These are phyloP conservation scores for Paraphaeosphaeria sporulosa DNA, from an alignment of 2,329 filamentous ascomycete species.

Conservation along the genomic window DNA sequence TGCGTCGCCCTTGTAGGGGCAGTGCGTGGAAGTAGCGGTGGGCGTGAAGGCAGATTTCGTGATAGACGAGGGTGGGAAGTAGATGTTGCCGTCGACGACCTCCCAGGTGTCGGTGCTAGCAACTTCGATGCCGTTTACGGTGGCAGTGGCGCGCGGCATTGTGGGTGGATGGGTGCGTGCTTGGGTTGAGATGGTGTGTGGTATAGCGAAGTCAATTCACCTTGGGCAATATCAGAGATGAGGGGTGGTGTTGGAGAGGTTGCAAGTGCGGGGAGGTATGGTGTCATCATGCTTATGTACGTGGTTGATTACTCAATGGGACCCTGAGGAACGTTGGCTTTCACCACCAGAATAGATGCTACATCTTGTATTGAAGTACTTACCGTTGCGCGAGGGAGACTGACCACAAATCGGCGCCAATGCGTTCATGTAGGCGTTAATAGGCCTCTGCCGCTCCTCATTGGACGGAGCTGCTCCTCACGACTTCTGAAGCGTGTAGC, in stretches of 20 bases:
- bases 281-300: slow-evolving; percentile 5
- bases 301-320: slow-evolving; percentile 1
- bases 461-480: background rate
- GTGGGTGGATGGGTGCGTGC: slow-evolving; percentile 2
- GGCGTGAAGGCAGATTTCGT: slow-evolving; percentile 53
- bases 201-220: background rate
- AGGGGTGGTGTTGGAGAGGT: slow-evolving; percentile 1
- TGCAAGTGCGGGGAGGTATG: slow-evolving; percentile 3
- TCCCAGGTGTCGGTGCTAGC: slow-evolving; percentile 62
- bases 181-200: background rate
- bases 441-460: background rate
- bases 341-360: background rate
- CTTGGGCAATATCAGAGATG: background rate
- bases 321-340: background rate
- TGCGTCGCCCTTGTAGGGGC: slow-evolving; percentile 66
- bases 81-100: slow-evolving; percentile 66
- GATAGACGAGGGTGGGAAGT: slow-evolving; percentile 51
- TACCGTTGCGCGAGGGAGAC: background rate
- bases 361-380: background rate
- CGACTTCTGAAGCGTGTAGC: background rate
- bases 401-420: background rate
- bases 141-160: slow-evolving; percentile 55
- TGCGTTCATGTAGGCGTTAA: too few species aligned
- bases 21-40: slow-evolving; percentile 59
- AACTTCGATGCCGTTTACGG: slow-evolving; percentile 58